Base-by-base conservation (phyloP, 257 asterid genomes). In the Rauvolfia tetraphylla region DNA sequence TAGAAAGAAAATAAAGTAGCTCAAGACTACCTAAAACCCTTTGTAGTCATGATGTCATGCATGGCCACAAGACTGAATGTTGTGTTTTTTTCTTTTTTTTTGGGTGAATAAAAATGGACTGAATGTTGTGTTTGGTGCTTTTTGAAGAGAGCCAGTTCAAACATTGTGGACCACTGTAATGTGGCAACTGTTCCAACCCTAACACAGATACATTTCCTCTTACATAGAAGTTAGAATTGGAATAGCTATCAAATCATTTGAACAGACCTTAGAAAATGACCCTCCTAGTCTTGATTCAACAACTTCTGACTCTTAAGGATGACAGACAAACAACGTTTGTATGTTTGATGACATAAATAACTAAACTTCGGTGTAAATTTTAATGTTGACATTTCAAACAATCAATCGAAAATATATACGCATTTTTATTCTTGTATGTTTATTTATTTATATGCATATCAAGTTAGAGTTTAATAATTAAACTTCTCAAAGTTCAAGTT, bases 181-280 rank as follows among this genome's bases (percentile, higher is more conserved):
- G 7, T 58, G 23, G 27, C 27, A 74, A 25, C 31, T 15, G 25
- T 59, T 58, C 49, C 42, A 58, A 15, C 18, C 1, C 12, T 27
- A 5, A 31, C 12, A 20, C 10, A 62, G 62, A 46, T 62, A 14
- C 72, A 62, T 46, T 46, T 62, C 38, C n/a, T 62, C 78, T 61
- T 75, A 27, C 31, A 34, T 46, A 74, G 34, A 41, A 56, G 48
- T 62, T 61, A 29, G 25, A 62, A 46, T 62, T 27, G 63, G 12
- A 46, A 44, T 44, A 31, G 71, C 61, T 29, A 25, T 74, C 78
- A 33, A 62, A 62, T 75, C 71, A 61, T 7, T 39, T 71, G 4
- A 42, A n/a, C 41, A 25, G 46, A 7, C 46, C 62, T 34, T 6
- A 31, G 44, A 53, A 8, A 49, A 13, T 6, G 44, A 27, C 25